Percentiles rank a stretch among this genome's conserved stretches.
Conservation (phyloP, 768 basidiomycete species). For the Mycena vulgaris region DNA sequence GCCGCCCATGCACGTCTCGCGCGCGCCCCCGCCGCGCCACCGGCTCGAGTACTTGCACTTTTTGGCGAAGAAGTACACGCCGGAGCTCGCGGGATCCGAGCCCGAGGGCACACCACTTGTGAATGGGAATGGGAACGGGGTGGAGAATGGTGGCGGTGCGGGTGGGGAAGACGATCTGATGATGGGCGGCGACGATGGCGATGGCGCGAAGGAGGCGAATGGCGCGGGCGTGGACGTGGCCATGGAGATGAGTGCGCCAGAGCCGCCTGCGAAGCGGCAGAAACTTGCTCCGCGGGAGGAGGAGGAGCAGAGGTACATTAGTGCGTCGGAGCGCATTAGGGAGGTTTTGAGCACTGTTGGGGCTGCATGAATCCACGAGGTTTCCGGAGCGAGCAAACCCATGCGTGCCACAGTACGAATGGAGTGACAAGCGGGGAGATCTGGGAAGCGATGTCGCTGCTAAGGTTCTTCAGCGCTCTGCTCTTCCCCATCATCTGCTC, state of each 20-base stretch:
- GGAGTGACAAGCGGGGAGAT: no score
- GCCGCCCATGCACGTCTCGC: conserved; percentile 68
- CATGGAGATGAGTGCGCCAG: neutral
- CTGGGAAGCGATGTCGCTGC: neutral
- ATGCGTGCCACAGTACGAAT: no score
- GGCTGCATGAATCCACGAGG: neutral
- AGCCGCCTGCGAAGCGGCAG: conserved; percentile 34
- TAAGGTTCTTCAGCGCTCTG: neutral
- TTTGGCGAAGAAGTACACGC: conserved; percentile 56
- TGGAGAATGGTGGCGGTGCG: neutral
- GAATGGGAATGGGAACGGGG: conserved; percentile 22
- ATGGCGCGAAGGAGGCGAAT: neutral
- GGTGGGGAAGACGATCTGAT: conserved; percentile 10
- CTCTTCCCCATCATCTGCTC: no score
- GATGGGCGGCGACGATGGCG: conserved; percentile 25
- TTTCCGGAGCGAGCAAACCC: no score
- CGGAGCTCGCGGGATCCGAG: neutral
- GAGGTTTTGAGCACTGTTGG: conserved; percentile 10
- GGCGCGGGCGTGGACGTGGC: no score
- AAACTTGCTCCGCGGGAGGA: conserved; percentile 3
- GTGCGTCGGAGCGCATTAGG: conserved; percentile 35
- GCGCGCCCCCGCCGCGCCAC: conserved; percentile 54
- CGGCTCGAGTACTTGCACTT: conserved; percentile 67
- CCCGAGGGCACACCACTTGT: neutral
- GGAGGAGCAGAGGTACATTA: conserved; percentile 24